Conservation (phyloP, 2,329 filamentous ascomycete species). For the Diaporthe sp. region DNA sequence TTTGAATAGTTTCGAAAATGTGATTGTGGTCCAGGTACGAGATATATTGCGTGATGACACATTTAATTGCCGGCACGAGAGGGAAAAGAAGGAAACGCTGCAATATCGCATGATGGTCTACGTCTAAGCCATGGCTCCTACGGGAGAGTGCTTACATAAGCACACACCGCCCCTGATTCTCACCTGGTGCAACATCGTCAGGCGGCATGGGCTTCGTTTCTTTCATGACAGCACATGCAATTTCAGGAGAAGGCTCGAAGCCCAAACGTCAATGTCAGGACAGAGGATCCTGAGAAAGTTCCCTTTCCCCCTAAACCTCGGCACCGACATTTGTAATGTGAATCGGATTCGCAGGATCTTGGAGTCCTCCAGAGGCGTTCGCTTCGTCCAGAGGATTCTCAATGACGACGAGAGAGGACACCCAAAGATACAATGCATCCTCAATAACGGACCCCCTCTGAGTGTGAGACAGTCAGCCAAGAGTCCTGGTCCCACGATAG, state of each 20-base stretch:
- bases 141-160: slow-evolving; percentile 2
- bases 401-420: slow-evolving; percentile 55
- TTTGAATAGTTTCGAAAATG: not conserved
- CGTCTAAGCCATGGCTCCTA: not conserved
- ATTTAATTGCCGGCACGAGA: no score
- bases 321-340: slow-evolving; percentile 84
- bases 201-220: not conserved
- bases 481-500: not conserved
- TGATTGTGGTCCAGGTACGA: not conserved
- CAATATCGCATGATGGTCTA: not conserved
- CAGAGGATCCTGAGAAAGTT: slow-evolving; percentile 57
- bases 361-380: slow-evolving; percentile 54
- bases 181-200: not conserved
- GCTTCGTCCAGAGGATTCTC: slow-evolving; percentile 65
- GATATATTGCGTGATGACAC: not conserved
- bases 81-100: not conserved
- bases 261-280: slow-evolving; percentile 29
- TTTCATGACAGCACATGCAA: not conserved
- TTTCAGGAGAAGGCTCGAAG: not conserved
- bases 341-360: slow-evolving; percentile 75
- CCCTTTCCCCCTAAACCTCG: slow-evolving; percentile 76
- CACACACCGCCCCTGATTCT: not conserved
- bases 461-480: no score
- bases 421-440: slow-evolving; percentile 35
- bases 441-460: not conserved